Evolutionary conservation across 1,284 basidiomycete species (phyloP).

Genomic region (Fistulinella staudtii): DNA sequence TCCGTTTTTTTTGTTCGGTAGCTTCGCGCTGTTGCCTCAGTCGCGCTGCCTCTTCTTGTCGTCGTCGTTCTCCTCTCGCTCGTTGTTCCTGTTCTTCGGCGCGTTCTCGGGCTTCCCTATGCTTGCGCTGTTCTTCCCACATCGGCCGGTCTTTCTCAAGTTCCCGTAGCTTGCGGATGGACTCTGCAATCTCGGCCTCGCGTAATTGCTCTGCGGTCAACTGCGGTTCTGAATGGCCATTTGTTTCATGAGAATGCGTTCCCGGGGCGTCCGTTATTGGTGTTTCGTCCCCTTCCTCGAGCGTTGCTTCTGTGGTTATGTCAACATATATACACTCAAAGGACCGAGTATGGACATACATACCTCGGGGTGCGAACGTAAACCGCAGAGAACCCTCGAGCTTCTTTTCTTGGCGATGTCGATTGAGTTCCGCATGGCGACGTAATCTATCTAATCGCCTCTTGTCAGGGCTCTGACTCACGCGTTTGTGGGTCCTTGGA

Average conservation of each 20-base stretch:
- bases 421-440: slow-evolving; percentile 34
- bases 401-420: slow-evolving; percentile 19
- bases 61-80: slow-evolving; percentile 36
- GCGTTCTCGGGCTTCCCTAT: slow-evolving; percentile 43
- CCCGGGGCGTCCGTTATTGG: slow-evolving; percentile 2
- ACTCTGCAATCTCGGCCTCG: slow-evolving; percentile 54
- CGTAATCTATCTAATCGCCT: slow-evolving; percentile 38
- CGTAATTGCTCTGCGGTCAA: slow-evolving; percentile 37
- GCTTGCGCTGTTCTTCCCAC: slow-evolving; percentile 52
- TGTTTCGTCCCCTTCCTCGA: slow-evolving; percentile 37
- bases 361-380: slow-evolving; percentile 19
- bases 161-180: slow-evolving; percentile 62
- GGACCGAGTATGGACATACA: neutral
- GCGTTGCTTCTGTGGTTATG: slow-evolving; percentile 27
- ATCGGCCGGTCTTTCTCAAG: slow-evolving; percentile 62
- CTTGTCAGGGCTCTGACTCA: slow-evolving; percentile 39
- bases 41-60: slow-evolving; percentile 34
- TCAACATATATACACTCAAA: slow-evolving; percentile 9
- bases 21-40: slow-evolving; percentile 32
- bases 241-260: too few species aligned
- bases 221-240: neutral
- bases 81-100: slow-evolving; percentile 42
- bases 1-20: slow-evolving; percentile 30
- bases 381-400: slow-evolving; percentile 1
- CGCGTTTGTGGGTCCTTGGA: slow-evolving; percentile 38